Conservation (phyloP, 2,329 filamentous ascomycete genomes). For the Penicillium fuscoglaucum region DNA sequence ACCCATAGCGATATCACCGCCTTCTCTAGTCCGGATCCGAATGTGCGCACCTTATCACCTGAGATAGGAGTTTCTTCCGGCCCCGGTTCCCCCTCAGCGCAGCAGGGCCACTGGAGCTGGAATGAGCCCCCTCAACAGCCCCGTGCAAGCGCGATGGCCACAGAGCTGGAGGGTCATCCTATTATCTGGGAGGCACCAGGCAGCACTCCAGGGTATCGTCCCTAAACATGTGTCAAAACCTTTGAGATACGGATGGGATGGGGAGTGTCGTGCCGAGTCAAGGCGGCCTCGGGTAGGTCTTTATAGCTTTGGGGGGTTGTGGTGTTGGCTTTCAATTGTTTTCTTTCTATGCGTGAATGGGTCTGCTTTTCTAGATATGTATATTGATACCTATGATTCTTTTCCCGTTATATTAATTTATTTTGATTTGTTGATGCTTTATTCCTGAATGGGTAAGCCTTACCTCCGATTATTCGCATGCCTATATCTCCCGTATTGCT, state of each 20-base stretch:
- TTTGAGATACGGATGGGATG: neutral
- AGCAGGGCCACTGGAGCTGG: conserved; percentile 20
- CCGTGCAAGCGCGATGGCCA: conserved; percentile 1
- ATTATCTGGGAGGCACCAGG: conserved; percentile 10
- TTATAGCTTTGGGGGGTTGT: neutral
- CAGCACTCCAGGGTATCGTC: neutral
- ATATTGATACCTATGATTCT: neutral
- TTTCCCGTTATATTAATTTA: neutral
- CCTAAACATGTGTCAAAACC: neutral
- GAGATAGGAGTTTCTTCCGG: neutral
- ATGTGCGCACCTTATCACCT: conserved; percentile 10
- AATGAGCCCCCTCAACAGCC: conserved; percentile 9
- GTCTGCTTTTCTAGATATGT: neutral
- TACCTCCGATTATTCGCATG: neutral
- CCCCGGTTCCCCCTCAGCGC: conserved; percentile 4
- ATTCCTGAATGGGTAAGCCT: neutral
- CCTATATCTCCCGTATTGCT: neutral
- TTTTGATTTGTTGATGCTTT: neutral
- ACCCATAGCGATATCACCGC: conserved; percentile 9
- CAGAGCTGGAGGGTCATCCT: conserved; percentile 20
- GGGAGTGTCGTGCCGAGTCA: neutral
- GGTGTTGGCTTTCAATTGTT: neutral
- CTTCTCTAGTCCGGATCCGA: conserved; percentile 12
- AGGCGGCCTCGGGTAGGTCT: neutral
- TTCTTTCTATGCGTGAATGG: neutral